phyloP scores from a whole-genome alignment of 208 protist genomes.

The Tritrichomonas musculus region DNA sequence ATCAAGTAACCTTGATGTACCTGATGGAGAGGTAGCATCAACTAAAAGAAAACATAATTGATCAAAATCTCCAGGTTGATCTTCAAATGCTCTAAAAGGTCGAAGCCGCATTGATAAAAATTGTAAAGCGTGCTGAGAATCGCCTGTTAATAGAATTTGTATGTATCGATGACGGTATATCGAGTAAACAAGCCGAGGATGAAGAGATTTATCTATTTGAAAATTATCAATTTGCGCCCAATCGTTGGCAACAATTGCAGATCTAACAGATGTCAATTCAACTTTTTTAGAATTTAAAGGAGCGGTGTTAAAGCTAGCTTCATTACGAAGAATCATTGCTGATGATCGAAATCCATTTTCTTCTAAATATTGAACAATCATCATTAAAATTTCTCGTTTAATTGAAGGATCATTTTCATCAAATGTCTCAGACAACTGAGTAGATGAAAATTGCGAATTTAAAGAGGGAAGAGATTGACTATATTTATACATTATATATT shows the following conservation, averaged over 20 bases:
- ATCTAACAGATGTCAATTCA: background rate
- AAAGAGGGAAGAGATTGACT: no score
- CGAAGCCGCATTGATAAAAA: background rate
- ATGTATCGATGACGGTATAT: background rate
- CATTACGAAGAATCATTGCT: background rate
- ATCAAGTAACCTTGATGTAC: background rate
- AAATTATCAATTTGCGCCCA: slow-evolving; percentile 6
- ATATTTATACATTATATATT: no score
- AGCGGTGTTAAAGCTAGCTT: background rate
- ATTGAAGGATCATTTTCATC: background rate
- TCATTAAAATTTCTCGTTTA: background rate
- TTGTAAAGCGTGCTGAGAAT: background rate
- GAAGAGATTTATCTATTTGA: background rate
- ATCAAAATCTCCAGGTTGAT: background rate
- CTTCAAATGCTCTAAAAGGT: background rate
- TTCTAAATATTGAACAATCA: slow-evolving; percentile 13
- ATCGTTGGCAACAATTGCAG: background rate
- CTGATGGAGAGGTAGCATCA: background rate
- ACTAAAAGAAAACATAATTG: background rate
- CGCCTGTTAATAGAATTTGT: background rate
- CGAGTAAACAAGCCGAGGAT: background rate
- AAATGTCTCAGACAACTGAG: no score
- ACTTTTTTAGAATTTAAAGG: background rate
- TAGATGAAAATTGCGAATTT: no score
- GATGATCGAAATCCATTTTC: background rate